A percentile compares a stretch with the other conserved stretches of the same genome.
Conservation (phyloP, 805 yeast species). For the Candida silvatica region DNA sequence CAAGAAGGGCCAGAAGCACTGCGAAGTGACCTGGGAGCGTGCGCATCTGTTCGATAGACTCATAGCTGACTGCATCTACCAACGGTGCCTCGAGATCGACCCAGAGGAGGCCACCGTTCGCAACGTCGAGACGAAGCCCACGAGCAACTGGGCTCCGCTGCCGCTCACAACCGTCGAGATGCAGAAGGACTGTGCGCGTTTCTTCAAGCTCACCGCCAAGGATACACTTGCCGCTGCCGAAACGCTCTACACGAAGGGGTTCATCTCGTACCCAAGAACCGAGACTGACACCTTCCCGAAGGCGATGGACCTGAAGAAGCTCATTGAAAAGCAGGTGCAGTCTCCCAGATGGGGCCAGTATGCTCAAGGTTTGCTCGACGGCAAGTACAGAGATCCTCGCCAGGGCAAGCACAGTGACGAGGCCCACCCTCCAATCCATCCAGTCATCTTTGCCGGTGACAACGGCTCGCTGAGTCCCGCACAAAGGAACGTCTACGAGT, state of each 20-base stretch:
- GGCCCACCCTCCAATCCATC: conserved; percentile 99
- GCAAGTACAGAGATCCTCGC: conserved; percentile 56
- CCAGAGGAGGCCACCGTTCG: conserved; percentile 40
- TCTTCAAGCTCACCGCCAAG: conserved; percentile 73
- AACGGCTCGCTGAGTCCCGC: conserved; percentile 26
- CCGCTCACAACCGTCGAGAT: conserved; percentile 93
- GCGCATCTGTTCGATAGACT: conserved; percentile 67
- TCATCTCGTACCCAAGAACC: conserved; percentile 92
- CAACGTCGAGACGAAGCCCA: conserved; percentile 48
- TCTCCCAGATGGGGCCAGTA: conserved; percentile 65
- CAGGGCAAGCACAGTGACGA: conserved; percentile 81
- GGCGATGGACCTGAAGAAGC: conserved; percentile 56
- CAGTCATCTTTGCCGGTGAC: conserved; percentile 36
- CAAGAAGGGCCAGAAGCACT: conserved; percentile 30
- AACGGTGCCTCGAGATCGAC: conserved; percentile 43
- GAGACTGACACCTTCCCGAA: conserved; percentile 86
- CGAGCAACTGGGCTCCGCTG: conserved; percentile 71
- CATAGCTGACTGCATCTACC: conserved; percentile 55
- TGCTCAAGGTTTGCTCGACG: conserved; percentile 36
- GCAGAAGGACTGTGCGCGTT: conserved; percentile 76
- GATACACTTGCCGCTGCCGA: conserved; percentile 75
- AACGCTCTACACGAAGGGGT: conserved; percentile 75
- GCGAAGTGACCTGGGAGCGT: conserved; percentile 62
- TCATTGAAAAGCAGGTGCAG: conserved; percentile 53
- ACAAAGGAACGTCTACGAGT: conserved; percentile 74